These are phyloP conservation scores for Actinidia arguta DNA, from an alignment of 179 eudicot genomes.

Conservation along the genomic window DNA sequence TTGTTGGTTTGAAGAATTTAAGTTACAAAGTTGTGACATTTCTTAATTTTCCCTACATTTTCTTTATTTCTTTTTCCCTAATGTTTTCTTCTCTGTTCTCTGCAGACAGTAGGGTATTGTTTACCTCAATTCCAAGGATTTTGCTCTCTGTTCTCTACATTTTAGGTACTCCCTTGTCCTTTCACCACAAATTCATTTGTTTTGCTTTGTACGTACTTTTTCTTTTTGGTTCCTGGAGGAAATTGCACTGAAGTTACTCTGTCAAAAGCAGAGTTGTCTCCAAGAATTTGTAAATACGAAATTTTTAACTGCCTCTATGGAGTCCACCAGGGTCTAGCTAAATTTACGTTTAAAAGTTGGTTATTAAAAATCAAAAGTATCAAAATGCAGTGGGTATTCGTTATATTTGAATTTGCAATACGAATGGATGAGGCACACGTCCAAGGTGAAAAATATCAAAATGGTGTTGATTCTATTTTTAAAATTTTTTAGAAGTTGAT, in stretches of 20 bases:
- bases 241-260: neutral
- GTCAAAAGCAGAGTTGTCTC: neutral
- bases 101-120: constrained; percentile 11
- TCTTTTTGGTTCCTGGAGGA: neutral
- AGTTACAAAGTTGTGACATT: neutral
- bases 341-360: no score
- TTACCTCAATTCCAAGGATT: neutral
- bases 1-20: neutral
- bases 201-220: neutral
- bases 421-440: no score
- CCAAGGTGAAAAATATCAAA: no score
- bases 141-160: constrained; percentile 11
- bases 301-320: no score
- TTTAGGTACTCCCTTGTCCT: constrained; percentile 9
- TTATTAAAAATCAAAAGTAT: no score
- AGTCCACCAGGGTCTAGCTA: no score
- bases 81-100: neutral
- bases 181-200: neutral
- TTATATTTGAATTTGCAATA: no score
- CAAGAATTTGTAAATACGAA: neutral
- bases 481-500: no score
- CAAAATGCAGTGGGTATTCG: no score
- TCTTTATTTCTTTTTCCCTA: neutral
- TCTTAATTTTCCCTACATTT: neutral
- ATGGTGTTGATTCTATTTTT: no score